Evolutionary conservation across 768 basidiomycete genomes (phyloP).

Genomic region (Amyloporia xantha): DNA sequence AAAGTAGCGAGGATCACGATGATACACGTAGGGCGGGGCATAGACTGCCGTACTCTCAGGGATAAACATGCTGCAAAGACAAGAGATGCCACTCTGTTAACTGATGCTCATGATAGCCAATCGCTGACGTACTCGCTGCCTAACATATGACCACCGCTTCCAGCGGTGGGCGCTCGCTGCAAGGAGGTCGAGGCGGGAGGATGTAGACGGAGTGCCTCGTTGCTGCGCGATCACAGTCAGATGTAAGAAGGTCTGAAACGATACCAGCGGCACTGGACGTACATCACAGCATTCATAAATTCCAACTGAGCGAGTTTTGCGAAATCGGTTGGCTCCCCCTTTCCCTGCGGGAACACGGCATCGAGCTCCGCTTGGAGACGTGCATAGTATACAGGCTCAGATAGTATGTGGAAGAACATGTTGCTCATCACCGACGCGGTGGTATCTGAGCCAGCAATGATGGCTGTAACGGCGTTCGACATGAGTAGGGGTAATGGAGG

Average conservation of each 20-base stretch:
- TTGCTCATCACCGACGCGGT: slow-evolving; percentile 33
- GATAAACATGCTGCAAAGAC: slow-evolving; percentile 27
- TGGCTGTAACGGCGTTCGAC: slow-evolving; percentile 32
- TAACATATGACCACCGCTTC: slow-evolving; percentile 27
- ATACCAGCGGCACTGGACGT: no score
- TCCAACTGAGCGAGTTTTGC: slow-evolving; percentile 19
- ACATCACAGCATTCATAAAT: slow-evolving; percentile 32
- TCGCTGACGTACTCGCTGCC: slow-evolving; percentile 24
- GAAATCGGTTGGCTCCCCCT: slow-evolving; percentile 15
- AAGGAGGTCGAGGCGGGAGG: slow-evolving; percentile 37
- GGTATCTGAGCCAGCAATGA: slow-evolving; percentile 46
- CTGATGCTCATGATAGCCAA: not conserved
- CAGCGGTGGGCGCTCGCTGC: slow-evolving; percentile 29
- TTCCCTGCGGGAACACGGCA: slow-evolving; percentile 20
- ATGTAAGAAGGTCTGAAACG: not conserved
- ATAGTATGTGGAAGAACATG: slow-evolving; percentile 34
- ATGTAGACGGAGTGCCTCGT: slow-evolving; percentile 40
- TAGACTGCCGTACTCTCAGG: slow-evolving; percentile 31
- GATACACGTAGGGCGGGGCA: slow-evolving; percentile 36
- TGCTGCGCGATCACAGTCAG: slow-evolving; percentile 22
- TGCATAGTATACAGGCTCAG: slow-evolving; percentile 29
- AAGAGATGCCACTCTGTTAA: not conserved
- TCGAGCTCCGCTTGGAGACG: slow-evolving; percentile 40
- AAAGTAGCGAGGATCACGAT: slow-evolving; percentile 41
- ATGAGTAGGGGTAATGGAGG: slow-evolving; percentile 26